phyloP scores from a whole-genome alignment of 2,329 filamentous ascomycete species.

The Leptographium wingfieldii region DNA sequence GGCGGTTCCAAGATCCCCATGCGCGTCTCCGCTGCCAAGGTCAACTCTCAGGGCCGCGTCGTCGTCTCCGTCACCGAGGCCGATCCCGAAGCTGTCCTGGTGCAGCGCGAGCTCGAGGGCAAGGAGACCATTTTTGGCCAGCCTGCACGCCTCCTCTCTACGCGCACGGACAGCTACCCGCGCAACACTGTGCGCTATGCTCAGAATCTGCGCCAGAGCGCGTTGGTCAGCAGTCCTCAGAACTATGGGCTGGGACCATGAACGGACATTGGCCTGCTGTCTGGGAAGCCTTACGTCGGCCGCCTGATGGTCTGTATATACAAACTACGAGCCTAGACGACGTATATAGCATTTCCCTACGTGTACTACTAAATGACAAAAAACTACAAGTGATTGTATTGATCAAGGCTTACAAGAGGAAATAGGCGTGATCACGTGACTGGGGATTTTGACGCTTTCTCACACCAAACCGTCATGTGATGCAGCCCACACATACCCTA shows the following conservation, averaged over 20 bases:
- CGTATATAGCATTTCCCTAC: neutral
- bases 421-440: neutral
- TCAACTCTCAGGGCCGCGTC: slow-evolving; percentile 39
- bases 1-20: slow-evolving; percentile 46
- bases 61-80: slow-evolving; percentile 30
- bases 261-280: neutral
- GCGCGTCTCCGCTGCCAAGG: slow-evolving; percentile 27
- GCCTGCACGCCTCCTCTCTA: slow-evolving; percentile 9
- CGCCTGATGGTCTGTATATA: neutral
- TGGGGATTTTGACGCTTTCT: neutral
- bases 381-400: neutral
- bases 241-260: slow-evolving; percentile 24
- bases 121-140: slow-evolving; percentile 22
- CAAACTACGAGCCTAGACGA: neutral
- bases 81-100: slow-evolving; percentile 24
- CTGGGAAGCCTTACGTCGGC: neutral
- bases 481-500: slow-evolving; percentile 1
- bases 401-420: no score
- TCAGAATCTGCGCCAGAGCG: slow-evolving; percentile 10
- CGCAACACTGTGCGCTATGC: neutral
- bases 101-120: slow-evolving; percentile 33
- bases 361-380: slow-evolving; percentile 6
- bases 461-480: neutral
- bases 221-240: slow-evolving; percentile 21
- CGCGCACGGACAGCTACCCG: slow-evolving; percentile 13